Base-by-base conservation (phyloP, 345 rosid species). In the Salix arbutifolia region DNA sequence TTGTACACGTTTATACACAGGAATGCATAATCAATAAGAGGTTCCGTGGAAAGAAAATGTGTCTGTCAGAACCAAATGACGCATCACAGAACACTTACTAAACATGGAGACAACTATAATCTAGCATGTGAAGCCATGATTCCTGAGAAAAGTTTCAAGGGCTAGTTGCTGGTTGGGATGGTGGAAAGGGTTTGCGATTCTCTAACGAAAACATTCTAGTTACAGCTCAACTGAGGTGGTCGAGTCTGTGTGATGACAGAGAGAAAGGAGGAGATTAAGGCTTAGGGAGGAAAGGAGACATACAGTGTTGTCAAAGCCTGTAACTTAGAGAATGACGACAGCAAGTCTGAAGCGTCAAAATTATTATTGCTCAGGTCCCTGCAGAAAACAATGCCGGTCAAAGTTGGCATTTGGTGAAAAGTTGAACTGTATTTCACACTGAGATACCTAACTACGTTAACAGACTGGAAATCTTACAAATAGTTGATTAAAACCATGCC, bases 281-380 rank as follows among this genome's bases (percentile, higher is more conserved):
- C 35, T 33, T 33, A 75, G 69, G 71, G 81, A 81, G 18, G 75
- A 87, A 40, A 9, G 44, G 44, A 40, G 44, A 40, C 44, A 33
- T 96, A 96, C 98, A 93, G 74, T 77, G 97, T 87, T 82, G 94
- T 84, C 56, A 93, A 78, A 53, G 89, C 79, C 48, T 31, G 58
- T 38, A 88, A 81, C 4, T 83, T 73, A 52, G 85, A 74, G 58
- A 89, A 53, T 97, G 97, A 96, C 12, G 83, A 21, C 50, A 94
- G 96, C 78, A 93, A 53, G 1, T 60, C 80, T 42, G 94, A 67
- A n/a, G 78, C 9, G 4, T 77, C 81, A 44, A 96, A 92, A 67
- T 80, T 85, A 46, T 93, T 96, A 82, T 90, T 93, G 83, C 98
- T 92, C 71, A 93, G 64, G 77, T 91, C 98, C 86, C 99, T 96